Conservation (phyloP, 2,329 filamentous ascomycete species). For the Penicillium sumatraense region DNA sequence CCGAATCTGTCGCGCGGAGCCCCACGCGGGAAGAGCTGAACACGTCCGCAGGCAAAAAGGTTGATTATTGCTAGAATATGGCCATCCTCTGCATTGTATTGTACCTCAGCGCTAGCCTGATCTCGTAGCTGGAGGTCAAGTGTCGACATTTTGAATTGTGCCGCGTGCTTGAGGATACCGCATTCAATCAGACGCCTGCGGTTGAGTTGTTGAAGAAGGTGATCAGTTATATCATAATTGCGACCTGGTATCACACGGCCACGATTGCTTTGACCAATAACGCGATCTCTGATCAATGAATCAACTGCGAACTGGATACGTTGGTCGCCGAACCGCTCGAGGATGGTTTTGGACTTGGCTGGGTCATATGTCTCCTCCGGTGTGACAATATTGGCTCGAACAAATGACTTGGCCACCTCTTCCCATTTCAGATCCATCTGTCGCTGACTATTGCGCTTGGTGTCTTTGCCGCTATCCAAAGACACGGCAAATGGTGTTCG, state of each 20-base stretch:
- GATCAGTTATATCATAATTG: conserved; percentile 50
- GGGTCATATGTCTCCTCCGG: conserved; percentile 47
- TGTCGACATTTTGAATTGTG: conserved; percentile 46
- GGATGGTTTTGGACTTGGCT: conserved; percentile 38
- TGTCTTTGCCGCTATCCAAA: conserved; percentile 4
- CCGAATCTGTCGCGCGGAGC: conserved; percentile 51
- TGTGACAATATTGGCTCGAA: conserved; percentile 53
- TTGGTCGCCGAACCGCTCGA: conserved; percentile 37
- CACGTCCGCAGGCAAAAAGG: conserved; percentile 40
- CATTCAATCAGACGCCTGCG: conserved; percentile 46
- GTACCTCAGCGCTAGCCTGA: conserved; percentile 35
- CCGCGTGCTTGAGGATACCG: conserved; percentile 45
- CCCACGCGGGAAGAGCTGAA: conserved; percentile 43
- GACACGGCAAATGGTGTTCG: conserved; percentile 41
- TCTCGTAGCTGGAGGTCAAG: conserved; percentile 46
- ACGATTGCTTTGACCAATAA: conserved; percentile 45
- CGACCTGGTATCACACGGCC: conserved; percentile 47
- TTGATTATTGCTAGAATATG: conserved; percentile 50
- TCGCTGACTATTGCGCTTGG: conserved; percentile 1
- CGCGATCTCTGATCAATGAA: conserved; percentile 44
- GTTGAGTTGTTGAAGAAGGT: conserved; percentile 45
- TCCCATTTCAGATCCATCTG: conserved; percentile 31
- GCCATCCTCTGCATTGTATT: conserved; percentile 47
- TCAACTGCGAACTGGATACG: conserved; percentile 47
- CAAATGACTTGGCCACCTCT: conserved; percentile 51